Conservation (phyloP, 805 yeast genomes). For the Cyberlindnera sargentensis region DNA sequence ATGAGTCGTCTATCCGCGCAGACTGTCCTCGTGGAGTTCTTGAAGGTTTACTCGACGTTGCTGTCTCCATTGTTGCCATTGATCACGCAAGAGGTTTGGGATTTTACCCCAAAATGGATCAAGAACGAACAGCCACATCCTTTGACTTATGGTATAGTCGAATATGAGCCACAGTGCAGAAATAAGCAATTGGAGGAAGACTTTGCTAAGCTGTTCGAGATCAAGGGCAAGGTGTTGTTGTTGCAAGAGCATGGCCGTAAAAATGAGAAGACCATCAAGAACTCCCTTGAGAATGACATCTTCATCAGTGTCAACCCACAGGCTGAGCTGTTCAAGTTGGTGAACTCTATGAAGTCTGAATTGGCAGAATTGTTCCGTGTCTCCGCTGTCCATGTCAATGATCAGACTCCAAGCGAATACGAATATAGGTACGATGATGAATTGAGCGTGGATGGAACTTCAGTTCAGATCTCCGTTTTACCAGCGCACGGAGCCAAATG, state of each 20-base stretch:
- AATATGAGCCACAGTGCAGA: conserved; percentile 21
- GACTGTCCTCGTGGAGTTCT: conserved; percentile 54
- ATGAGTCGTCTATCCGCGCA: conserved; percentile 50
- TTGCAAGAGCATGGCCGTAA: conserved; percentile 51
- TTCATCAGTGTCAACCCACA: conserved; percentile 24
- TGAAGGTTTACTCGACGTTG: conserved; percentile 56
- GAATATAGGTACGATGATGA: conserved; percentile 25
- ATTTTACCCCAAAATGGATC: conserved; percentile 34
- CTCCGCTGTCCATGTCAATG: conserved; percentile 44
- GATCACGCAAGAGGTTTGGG: conserved; percentile 86
- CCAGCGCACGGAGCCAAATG: conserved; percentile 55
- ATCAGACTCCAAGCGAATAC: conserved; percentile 7
- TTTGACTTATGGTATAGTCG: conserved; percentile 10
- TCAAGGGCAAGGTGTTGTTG: conserved; percentile 44
- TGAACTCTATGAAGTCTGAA: conserved; percentile 28
- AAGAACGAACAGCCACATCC: conserved; percentile 12
- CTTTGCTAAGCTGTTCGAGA: conserved; percentile 37
- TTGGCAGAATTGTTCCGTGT: conserved; percentile 55
- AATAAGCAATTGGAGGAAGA: conserved; percentile 31
- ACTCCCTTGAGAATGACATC: conserved; percentile 54
- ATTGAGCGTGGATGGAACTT: conserved; percentile 25
- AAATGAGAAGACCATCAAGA: conserved; percentile 37
- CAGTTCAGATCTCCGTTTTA: conserved; percentile 31
- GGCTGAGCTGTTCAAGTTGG: conserved; percentile 6
- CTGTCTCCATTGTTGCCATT: conserved; percentile 80